phyloP scores from a whole-genome alignment of 306 rosid genomes.

The Erythrophleum fordii region DNA sequence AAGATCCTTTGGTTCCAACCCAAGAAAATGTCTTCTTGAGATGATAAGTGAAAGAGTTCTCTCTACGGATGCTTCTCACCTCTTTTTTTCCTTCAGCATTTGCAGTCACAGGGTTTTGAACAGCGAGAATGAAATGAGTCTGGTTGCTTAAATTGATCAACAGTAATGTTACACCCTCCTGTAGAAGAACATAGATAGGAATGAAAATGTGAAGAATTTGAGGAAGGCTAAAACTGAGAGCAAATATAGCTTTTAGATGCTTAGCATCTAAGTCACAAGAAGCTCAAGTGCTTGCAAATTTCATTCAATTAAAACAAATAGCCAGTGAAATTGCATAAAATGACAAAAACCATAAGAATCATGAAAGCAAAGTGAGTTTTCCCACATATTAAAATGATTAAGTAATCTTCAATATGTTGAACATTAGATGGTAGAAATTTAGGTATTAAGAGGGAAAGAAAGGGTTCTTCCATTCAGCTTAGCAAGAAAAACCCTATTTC shows the following conservation, averaged over 20 bases:
- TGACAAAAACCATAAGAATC: background rate
- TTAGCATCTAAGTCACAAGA: slow-evolving; percentile 12
- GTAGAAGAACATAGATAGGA: slow-evolving; percentile 17
- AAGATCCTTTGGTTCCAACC: slow-evolving; percentile 78
- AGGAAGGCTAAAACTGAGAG: background rate
- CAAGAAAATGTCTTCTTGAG: slow-evolving; percentile 79
- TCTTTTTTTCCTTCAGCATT: slow-evolving; percentile 30
- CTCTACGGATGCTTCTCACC: slow-evolving; percentile 30
- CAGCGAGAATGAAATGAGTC: slow-evolving; percentile 56
- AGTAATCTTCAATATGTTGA: background rate
- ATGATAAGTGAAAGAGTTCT: slow-evolving; percentile 44
- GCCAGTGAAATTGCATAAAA: background rate
- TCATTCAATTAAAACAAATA: background rate
- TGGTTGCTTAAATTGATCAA: slow-evolving; percentile 86
- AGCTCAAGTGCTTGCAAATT: background rate
- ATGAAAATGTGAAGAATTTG: slow-evolving; percentile 25
- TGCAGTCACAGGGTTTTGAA: slow-evolving; percentile 42
- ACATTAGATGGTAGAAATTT: background rate
- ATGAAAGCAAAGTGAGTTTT: background rate
- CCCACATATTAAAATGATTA: background rate
- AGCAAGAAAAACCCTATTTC: background rate
- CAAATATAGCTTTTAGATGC: background rate
- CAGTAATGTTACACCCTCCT: slow-evolving; percentile 78
- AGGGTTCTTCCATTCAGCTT: background rate
- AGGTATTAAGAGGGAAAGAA: background rate